Evolutionary conservation across 805 yeast genomes (phyloP).

Genomic region (Candida awuae): DNA sequence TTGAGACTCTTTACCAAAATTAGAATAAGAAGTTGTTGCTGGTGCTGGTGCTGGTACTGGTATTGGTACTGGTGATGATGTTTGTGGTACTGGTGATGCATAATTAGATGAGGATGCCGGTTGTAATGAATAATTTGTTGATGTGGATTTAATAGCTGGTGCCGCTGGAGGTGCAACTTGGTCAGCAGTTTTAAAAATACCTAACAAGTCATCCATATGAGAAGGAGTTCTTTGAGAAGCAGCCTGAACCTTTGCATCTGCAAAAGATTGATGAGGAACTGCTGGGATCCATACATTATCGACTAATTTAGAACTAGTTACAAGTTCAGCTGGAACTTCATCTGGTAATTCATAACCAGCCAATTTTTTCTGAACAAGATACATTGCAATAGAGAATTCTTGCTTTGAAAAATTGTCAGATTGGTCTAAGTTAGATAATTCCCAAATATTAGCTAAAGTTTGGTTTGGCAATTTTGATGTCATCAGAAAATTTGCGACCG

Average conservation of each 20-base stretch:
- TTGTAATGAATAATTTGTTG: neutral
- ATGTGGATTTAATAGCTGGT: constrained; percentile 18
- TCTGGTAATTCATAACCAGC: constrained; percentile 73
- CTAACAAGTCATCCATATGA: constrained; percentile 62
- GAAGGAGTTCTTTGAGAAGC: constrained; percentile 21
- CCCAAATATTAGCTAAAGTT: constrained; percentile 87
- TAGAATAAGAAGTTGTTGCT: constrained; percentile 41
- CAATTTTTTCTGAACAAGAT: constrained; percentile 75
- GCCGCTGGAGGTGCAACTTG: constrained; percentile 32
- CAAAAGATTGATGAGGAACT: constrained; percentile 13
- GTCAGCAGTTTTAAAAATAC: constrained; percentile 31
- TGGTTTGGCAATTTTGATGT: constrained; percentile 83
- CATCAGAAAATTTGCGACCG: constrained; percentile 82
- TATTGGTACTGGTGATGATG: constrained; percentile 27
- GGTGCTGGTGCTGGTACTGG: constrained; percentile 30
- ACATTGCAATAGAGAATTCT: constrained; percentile 93
- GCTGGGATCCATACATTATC: constrained; percentile 1
- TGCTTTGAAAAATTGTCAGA: constrained; percentile 70
- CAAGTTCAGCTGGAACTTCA: constrained; percentile 60
- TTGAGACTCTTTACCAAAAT: constrained; percentile 71
- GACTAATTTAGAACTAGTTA: constrained; percentile 26
- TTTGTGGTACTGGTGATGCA: constrained; percentile 20
- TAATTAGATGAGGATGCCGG: neutral
- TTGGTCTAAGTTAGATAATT: constrained; percentile 81
- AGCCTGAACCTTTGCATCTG: constrained; percentile 13